phyloP scores from a whole-genome alignment of 176 grass and related monocot species.

The Rhynchospora pubera region DNA sequence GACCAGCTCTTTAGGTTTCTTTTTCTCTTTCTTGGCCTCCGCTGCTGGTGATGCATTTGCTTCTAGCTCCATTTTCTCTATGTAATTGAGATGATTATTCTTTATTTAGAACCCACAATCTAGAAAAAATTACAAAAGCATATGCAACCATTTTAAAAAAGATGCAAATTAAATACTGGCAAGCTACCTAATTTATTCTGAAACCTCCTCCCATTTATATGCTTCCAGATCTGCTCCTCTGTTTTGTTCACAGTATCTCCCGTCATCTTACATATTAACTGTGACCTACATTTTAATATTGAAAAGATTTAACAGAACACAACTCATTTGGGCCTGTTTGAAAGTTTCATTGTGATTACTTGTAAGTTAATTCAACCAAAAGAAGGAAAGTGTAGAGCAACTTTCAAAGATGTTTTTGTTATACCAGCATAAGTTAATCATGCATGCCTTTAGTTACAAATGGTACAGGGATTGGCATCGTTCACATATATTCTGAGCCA shows the following conservation, averaged over 20 bases:
- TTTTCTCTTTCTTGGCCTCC: constrained; percentile 33
- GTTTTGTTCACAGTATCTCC: constrained; percentile 65
- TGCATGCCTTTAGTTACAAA: not conserved
- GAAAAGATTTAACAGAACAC: constrained; percentile 5
- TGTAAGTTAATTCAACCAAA: not conserved
- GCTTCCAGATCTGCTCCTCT: constrained; percentile 97
- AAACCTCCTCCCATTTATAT: constrained; percentile 84
- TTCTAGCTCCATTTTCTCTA: constrained; percentile 62
- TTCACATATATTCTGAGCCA: not conserved
- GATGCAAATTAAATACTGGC: not conserved
- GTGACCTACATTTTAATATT: constrained; percentile 33
- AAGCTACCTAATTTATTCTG: constrained; percentile 72
- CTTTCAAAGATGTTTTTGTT: too few species aligned
- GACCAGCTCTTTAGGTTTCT: constrained; percentile 28
- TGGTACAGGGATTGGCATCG: not conserved
- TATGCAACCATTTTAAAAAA: not conserved
- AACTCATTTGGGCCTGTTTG: not conserved
- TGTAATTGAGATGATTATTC: not conserved
- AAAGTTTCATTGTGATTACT: not conserved
- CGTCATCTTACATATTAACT: constrained; percentile 80
- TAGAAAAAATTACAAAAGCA: constrained; percentile 1
- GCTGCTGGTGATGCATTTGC: constrained; percentile 26
- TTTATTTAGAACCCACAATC: constrained; percentile 13
- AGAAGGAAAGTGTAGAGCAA: not conserved
- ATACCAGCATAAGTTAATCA: not conserved